Evolutionary conservation across 176 grass and related monocot species (phyloP), one percentile per base, ranked within the genome.

Genomic region (Bonia amplexicaulis): DNA sequence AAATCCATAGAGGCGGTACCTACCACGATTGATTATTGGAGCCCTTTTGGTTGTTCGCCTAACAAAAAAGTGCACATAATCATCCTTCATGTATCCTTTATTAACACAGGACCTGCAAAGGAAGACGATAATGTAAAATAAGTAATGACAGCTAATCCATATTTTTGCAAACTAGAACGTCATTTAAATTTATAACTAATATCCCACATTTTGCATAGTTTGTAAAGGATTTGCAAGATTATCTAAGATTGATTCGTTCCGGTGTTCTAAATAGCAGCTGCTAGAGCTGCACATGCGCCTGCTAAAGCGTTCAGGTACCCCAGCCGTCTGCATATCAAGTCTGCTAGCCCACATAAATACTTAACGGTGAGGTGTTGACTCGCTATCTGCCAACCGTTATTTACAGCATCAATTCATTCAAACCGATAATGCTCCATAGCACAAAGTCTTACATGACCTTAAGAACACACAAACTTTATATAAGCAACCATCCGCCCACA

Each of bases 71-170:
- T 88, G 93, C 33, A 98, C 93, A 29, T 93, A 95, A 71, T 98
- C 96, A 89, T 98, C 96, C 91, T 98, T 98, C 90, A 98, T 98
- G 62, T 98, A 98, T 62, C 96, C 91, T 89, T 98, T 98, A 29
- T 84, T 95, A 52, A 98, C 91, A 67, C 96, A 98, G 2, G 96
- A 98, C 63, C 96, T 98, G 63, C 48, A 78, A 61, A 84, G n/a
- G 27, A 47, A 83, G 78, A 51, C 45, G 77, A 48, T 46, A 63
- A 47, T 66, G 48, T 17, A 41, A 87, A n/a, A 69, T 15, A 22
- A 44, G 39, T 37, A 88, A 64, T 19, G 53, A 40, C 27, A 23
- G 46, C 9, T 57, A 26, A 58, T 15, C 5, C 11, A 9, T 26
- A 79, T 12, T 79, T 62, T 52, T 72, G 42, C 7, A 42, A 41